Percentiles rank a stretch among this genome's conserved stretches.
Evolutionary conservation across 768 basidiomycete species (phyloP).

Genomic region (Lepiota venenata): DNA sequence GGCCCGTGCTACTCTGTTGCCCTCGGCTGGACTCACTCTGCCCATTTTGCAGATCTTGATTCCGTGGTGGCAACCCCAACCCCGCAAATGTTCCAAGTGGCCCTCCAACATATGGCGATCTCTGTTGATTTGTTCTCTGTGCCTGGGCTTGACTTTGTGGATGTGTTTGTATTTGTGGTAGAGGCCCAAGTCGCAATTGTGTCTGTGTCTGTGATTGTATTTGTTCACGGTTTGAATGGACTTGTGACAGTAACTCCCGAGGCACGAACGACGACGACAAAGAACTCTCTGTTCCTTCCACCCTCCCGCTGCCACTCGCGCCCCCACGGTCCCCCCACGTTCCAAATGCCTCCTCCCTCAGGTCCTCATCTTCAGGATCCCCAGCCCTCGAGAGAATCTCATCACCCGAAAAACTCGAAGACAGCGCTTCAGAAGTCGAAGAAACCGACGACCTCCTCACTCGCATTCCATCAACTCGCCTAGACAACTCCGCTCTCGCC

Average conservation of each 20-base stretch:
- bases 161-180: neutral
- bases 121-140: no score
- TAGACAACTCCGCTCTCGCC: slow-evolving; percentile 5
- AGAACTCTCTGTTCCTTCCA: neutral
- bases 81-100: neutral
- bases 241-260: neutral
- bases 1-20: neutral
- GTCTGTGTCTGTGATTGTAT: neutral
- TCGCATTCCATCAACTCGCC: neutral
- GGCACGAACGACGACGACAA: no score
- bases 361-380: neutral
- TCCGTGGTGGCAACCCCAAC: slow-evolving; percentile 1
- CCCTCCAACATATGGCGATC: neutral
- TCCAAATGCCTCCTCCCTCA: neutral
- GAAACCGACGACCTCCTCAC: neutral
- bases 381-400: neutral
- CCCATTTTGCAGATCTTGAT: neutral
- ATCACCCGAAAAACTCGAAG: neutral
- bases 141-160: neutral
- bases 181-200: no score
- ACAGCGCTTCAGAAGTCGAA: neutral
- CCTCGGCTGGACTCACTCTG: neutral
- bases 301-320: neutral
- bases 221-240: neutral
- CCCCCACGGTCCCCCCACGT: neutral